Evolutionary conservation across 768 basidiomycete genomes (phyloP).

Genomic region (Rhodotorula taiwanensis): DNA sequence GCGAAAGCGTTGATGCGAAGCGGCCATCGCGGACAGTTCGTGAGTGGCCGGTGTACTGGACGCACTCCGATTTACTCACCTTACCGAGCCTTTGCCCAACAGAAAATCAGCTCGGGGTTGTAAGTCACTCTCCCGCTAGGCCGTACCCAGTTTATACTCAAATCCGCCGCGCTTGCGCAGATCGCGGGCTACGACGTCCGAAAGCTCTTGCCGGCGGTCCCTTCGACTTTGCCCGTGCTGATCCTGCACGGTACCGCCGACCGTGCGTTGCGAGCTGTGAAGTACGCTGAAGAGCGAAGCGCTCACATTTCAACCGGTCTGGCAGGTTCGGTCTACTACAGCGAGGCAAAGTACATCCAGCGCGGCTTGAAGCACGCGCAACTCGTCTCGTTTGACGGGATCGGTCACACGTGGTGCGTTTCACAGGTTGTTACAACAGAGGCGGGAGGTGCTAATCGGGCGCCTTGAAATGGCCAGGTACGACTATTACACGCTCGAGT

Average conservation of each 20-base stretch:
- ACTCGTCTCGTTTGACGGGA: conserved; percentile 21
- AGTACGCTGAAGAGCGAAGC: too few relatives aligned
- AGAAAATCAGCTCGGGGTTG: conserved; percentile 27
- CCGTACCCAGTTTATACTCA: too few relatives aligned
- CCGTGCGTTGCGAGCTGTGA: conserved; percentile 22
- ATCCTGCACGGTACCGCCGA: conserved; percentile 28
- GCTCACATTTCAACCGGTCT: too few relatives aligned
- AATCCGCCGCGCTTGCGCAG: background rate
- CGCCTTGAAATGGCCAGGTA: conserved; percentile 31
- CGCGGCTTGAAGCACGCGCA: conserved; percentile 21
- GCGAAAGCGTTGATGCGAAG: conserved; percentile 12
- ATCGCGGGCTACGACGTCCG: conserved; percentile 33
- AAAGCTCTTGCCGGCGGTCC: conserved; percentile 2
- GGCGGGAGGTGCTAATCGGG: too few relatives aligned
- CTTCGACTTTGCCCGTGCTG: conserved; percentile 18
- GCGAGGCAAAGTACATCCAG: conserved; percentile 26
- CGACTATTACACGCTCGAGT: conserved; percentile 16
- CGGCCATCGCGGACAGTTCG: conserved; percentile 21
- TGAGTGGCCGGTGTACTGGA: background rate
- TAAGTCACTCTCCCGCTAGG: background rate
- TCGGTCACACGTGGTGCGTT: conserved; percentile 20
- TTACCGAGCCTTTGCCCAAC: background rate
- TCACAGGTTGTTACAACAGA: background rate
- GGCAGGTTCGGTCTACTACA: conserved; percentile 29
- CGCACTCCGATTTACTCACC: background rate